phyloP scores from a whole-genome alignment of 1,139 yeast species.

The Magnusiomyces clavatus region DNA sequence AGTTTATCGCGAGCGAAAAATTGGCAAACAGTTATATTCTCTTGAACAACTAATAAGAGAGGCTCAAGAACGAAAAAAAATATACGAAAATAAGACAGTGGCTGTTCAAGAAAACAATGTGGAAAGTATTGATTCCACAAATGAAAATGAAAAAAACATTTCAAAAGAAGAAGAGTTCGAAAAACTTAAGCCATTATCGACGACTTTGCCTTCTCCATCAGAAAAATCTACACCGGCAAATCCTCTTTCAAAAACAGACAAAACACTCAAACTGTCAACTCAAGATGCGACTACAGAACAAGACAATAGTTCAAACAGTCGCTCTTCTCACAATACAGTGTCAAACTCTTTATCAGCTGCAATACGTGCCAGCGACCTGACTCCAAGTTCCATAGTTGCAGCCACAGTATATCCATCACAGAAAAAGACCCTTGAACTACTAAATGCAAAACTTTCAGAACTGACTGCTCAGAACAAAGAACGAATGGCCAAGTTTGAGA shows the following conservation, averaged over 20 bases:
- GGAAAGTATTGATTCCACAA: neutral
- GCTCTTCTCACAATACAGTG: constrained; percentile 22
- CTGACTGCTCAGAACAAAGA: neutral
- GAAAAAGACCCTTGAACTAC: constrained; percentile 14
- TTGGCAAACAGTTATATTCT: constrained; percentile 49
- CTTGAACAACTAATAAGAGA: constrained; percentile 56
- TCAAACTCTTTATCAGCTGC: no score
- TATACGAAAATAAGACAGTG: constrained; percentile 7
- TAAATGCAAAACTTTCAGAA: constrained; percentile 20
- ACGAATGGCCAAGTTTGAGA: neutral
- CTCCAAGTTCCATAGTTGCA: constrained; percentile 28
- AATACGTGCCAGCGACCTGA: constrained; percentile 14
- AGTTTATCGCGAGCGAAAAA: constrained; percentile 55
- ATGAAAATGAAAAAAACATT: neutral
- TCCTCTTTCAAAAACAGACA: no score
- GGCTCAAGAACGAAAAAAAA: constrained; percentile 37
- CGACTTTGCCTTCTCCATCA: no score
- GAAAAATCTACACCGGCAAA: no score
- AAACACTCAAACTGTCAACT: neutral
- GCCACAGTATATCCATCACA: constrained; percentile 27
- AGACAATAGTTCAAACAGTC: constrained; percentile 17
- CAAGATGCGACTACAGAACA: constrained; percentile 7
- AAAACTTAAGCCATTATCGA: no score
- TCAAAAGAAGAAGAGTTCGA: no score
- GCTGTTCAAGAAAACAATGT: neutral